phyloP scores from a whole-genome alignment of 2,329 filamentous ascomycete species.

The Fusarium tricinctum region DNA sequence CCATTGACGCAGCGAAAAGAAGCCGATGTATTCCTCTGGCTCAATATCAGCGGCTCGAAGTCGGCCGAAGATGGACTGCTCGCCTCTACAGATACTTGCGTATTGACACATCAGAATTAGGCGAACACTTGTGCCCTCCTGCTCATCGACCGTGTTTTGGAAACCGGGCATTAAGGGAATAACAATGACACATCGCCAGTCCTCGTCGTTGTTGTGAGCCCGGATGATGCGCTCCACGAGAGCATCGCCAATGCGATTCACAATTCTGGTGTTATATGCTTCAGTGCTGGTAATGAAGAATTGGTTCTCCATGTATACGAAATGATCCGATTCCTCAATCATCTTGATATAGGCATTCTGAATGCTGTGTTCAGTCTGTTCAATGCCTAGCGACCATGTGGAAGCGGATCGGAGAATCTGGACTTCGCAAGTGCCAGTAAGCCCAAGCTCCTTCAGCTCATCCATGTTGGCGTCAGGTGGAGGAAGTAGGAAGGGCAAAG shows the following conservation, averaged over 20 bases:
- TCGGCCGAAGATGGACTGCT: constrained; percentile 90
- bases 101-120: constrained; percentile 98
- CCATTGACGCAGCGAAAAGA: constrained; percentile 94
- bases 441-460: constrained; percentile 87
- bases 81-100: constrained; percentile 93
- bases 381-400: constrained; percentile 92
- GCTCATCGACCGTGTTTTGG: constrained; percentile 94
- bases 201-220: constrained; percentile 84
- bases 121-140: constrained; percentile 93
- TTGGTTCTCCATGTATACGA: constrained; percentile 99
- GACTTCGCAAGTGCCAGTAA: constrained; percentile 95
- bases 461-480: constrained; percentile 90
- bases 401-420: constrained; percentile 93
- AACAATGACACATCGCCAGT: constrained; percentile 90
- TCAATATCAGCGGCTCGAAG: constrained; percentile 85
- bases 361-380: constrained; percentile 91
- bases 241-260: constrained; percentile 94
- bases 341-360: constrained; percentile 95
- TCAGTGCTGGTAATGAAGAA: constrained; percentile 97
- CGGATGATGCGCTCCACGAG: constrained; percentile 91
- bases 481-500: constrained; percentile 92
- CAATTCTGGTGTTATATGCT: constrained; percentile 86
- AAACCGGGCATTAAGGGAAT: constrained; percentile 99
- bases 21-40: constrained; percentile 94
- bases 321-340: constrained; percentile 95